Base-by-base conservation (phyloP, 176 grass and related monocot genomes). In the Oryza australiensis region DNA sequence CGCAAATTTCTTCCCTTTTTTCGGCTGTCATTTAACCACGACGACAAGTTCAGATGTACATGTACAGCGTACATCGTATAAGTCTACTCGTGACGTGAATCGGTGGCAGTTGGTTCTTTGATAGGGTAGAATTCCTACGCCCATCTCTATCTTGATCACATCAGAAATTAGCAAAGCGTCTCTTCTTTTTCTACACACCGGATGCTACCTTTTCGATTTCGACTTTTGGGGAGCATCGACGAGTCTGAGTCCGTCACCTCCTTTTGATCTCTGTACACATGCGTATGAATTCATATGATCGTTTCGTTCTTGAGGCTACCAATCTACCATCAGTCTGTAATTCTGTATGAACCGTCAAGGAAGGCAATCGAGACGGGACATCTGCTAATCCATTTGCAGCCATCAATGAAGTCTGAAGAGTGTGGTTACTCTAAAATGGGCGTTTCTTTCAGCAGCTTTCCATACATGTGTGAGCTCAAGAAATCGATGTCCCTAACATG, bases 201-300 rank as follows among this genome's bases (percentile, higher is more conserved):
- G 27, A 26, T 5, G 40, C 66, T 5, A 42, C 15, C 60, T 23
- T 88, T 74, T 34, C 63, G 55, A 33, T 53, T 62, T 77, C 43
- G 64, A 71, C 87, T 85, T 85, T 65, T 12, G 32, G 77, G 82
- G 70, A 81, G 82, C 86, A 84, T 65, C 62, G 1, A 2, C 0
- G 26, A 66, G 35, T 41, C 53, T 14, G 59, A 35, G 6, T 35
- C 13, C 26, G 45, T 26, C 78, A 28, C 26, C 35, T 77, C 35
- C 18, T 62, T 60, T 62, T 23, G n/a, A 59, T 59, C 32, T 20
- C 13, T 43, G 37, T 26, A 23, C 55, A 41, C 26, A 64, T 64
- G 23, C 65, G 38, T 20, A 59, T 9, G 53, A 9, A 59, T 59
- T 59, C 18, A 27, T 72, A 45, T 45, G 40, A 45, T 63, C 51